phyloP scores from a whole-genome alignment of 441 rosid species.

The Aleurites moluccanus region DNA sequence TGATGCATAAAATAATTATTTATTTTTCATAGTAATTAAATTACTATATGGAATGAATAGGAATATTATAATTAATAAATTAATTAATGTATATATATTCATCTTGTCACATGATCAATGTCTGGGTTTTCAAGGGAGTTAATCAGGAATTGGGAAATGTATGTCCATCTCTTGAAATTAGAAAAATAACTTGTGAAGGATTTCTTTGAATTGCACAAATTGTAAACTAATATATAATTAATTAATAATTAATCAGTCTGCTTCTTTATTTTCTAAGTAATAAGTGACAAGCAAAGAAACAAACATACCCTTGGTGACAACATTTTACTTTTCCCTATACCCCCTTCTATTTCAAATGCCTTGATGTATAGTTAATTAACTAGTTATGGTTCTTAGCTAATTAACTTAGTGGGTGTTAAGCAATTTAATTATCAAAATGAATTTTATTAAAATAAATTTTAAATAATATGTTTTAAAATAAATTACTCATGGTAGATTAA shows the following conservation, averaged over 20 bases:
- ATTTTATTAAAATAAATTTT: too few species aligned
- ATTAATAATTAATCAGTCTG: not conserved
- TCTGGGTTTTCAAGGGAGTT: conserved; percentile 3
- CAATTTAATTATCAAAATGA: too few species aligned
- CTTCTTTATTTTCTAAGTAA: conserved; percentile 22
- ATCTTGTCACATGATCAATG: conserved; percentile 12
- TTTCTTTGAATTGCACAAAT: conserved; percentile 27
- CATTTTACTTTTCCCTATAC: conserved; percentile 54
- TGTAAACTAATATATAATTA: not conserved
- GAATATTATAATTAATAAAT: not conserved
- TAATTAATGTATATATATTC: not conserved
- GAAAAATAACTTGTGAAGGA: conserved; percentile 5
- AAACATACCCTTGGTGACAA: conserved; percentile 64
- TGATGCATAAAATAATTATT: not conserved
- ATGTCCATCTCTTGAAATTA: conserved; percentile 19
- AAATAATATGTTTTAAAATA: too few species aligned
- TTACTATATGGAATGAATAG: not conserved
- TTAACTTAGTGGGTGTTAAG: too few species aligned
- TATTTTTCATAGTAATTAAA: not conserved
- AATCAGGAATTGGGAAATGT: conserved; percentile 10
- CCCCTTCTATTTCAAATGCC: conserved; percentile 21
- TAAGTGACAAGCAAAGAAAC: conserved; percentile 47
- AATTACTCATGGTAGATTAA: too few species aligned
- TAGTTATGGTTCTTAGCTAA: conserved; percentile 9
- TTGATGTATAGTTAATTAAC: not conserved